phyloP scores from a whole-genome alignment of 2,329 filamentous ascomycete genomes.

The Pseudopyricularia javanii region DNA sequence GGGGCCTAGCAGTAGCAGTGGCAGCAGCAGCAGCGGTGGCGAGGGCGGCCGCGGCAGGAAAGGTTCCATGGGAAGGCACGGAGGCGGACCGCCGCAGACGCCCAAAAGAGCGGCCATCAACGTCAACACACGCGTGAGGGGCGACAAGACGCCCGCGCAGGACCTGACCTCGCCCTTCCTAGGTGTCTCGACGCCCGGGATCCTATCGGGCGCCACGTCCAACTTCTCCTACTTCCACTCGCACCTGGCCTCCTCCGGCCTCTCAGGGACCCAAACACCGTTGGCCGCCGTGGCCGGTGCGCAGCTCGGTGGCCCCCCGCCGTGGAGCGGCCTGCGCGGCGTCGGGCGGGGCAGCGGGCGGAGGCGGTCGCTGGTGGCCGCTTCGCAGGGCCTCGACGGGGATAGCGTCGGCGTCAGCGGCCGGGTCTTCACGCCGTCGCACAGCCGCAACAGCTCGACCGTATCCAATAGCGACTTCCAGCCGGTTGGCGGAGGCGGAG shows the following conservation, averaged over 20 bases:
- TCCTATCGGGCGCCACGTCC: slow-evolving; percentile 55
- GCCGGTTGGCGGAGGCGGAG: slow-evolving; percentile 8
- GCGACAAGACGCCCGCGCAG: slow-evolving; percentile 9
- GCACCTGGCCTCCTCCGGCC: slow-evolving; percentile 51
- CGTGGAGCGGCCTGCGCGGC: slow-evolving; percentile 25
- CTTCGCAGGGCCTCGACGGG: slow-evolving; percentile 1
- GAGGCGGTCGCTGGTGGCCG: neutral
- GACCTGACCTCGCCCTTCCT: slow-evolving; percentile 45
- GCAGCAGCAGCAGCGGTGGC: slow-evolving; percentile 4
- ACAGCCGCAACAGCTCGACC: slow-evolving; percentile 15
- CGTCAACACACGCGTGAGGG: slow-evolving; percentile 20
- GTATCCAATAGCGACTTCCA: slow-evolving; percentile 13
- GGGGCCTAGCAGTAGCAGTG: slow-evolving; percentile 9
- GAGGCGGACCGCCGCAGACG: neutral
- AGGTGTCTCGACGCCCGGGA: slow-evolving; percentile 47
- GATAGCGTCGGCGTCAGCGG: neutral
- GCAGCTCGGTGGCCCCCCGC: slow-evolving; percentile 35
- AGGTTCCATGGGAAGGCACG: neutral
- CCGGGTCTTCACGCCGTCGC: slow-evolving; percentile 9
- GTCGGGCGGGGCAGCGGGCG: neutral
- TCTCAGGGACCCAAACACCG: slow-evolving; percentile 67
- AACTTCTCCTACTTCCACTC: slow-evolving; percentile 77
- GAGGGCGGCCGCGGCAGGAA: slow-evolving; percentile 14
- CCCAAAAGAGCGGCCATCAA: slow-evolving; percentile 8
- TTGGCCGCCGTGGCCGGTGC: slow-evolving; percentile 69